Evolutionary conservation across 345 rosid genomes (phyloP).

Genomic region (Arabis alpina): DNA sequence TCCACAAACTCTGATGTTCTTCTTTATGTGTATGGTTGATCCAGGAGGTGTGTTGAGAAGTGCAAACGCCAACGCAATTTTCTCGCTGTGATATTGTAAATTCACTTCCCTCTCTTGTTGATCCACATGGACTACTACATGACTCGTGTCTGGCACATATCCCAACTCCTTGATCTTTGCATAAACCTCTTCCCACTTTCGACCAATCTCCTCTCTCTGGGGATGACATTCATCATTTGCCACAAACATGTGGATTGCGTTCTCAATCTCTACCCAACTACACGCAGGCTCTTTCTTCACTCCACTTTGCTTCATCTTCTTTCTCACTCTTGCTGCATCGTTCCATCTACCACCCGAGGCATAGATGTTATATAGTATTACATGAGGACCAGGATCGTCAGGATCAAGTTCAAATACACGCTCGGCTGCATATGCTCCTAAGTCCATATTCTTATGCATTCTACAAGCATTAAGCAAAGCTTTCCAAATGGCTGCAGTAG

Average conservation of each 20-base stretch:
- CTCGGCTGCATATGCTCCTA: conserved; percentile 66
- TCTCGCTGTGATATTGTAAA: conserved; percentile 72
- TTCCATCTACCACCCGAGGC: conserved; percentile 65
- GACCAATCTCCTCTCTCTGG: conserved; percentile 53
- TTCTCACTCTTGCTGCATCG: conserved; percentile 64
- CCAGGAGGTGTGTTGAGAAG: conserved; percentile 60
- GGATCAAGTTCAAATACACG: conserved; percentile 60
- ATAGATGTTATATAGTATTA: conserved; percentile 64
- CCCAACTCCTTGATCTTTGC: conserved; percentile 65
- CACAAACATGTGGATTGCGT: conserved; percentile 58
- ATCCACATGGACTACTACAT: conserved; percentile 58
- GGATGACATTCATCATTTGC: conserved; percentile 69
- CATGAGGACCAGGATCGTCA: conserved; percentile 57
- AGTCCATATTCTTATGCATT: conserved; percentile 63
- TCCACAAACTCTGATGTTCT: conserved; percentile 70
- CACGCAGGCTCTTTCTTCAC: conserved; percentile 68
- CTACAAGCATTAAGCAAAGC: conserved; percentile 71
- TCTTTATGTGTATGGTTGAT: conserved; percentile 63
- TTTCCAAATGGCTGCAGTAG: conserved; percentile 64
- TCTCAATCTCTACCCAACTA: conserved; percentile 73
- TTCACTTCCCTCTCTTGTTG: conserved; percentile 63
- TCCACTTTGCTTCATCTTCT: conserved; percentile 57
- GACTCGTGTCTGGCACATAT: conserved; percentile 63
- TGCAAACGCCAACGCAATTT: conserved; percentile 78
- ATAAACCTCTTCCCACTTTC: conserved; percentile 55